Conservation (phyloP, 352 stramenopile species). For the Globisporangium heterothallicum region DNA sequence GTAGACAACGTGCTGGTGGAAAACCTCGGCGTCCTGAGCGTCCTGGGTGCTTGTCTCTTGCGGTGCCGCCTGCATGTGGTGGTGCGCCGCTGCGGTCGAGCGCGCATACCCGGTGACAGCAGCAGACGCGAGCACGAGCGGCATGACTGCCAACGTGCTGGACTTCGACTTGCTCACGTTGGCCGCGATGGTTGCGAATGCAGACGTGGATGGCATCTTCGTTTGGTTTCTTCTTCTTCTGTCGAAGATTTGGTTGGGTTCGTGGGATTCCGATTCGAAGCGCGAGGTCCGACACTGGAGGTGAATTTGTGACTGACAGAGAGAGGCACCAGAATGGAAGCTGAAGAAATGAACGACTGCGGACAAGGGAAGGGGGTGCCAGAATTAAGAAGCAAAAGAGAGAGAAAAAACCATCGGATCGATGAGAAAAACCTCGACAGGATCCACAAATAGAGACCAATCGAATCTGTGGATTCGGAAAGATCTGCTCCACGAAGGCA, state of each 20-base stretch:
- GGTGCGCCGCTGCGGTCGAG: conserved; percentile 30
- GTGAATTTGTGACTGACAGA: no score
- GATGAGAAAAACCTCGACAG: background rate
- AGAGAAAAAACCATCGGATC: conserved; percentile 1
- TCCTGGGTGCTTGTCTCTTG: conserved; percentile 21
- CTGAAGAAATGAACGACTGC: no score
- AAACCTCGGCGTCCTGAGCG: conserved; percentile 31
- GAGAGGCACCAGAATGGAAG: background rate
- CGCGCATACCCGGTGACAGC: conserved; percentile 62
- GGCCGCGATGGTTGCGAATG: conserved; percentile 30
- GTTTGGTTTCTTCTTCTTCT: background rate
- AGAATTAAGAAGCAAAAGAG: no score
- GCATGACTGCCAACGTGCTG: conserved; percentile 39
- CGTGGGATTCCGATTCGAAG: no score
- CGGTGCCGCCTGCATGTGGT: conserved; percentile 29
- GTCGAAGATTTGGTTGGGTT: background rate
- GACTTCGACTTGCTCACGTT: conserved; percentile 37
- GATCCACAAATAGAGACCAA: background rate
- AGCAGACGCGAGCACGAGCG: conserved; percentile 56
- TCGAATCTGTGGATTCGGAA: background rate
- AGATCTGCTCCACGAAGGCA: background rate
- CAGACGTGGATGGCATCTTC: conserved; percentile 11
- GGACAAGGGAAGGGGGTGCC: background rate
- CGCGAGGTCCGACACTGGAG: no score
- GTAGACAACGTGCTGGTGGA: conserved; percentile 61